Conservation (phyloP, 495 filamentous ascomycete species). For the Stereocaulon alpinum region DNA sequence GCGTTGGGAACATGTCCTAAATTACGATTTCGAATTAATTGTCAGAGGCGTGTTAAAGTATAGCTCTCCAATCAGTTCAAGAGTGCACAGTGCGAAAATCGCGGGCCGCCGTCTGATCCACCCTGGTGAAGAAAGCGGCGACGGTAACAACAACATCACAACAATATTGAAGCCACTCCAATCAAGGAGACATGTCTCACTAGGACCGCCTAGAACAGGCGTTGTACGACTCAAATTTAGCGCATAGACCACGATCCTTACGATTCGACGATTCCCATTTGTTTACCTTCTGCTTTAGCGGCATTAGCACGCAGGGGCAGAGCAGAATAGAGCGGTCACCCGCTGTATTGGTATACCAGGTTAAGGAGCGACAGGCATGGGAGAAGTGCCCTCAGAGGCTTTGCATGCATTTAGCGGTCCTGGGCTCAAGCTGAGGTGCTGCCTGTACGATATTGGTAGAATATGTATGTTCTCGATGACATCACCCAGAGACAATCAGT, state of each 20-base stretch:
- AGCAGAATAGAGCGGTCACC: slow-evolving; percentile 5
- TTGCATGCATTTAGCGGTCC: not conserved
- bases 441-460: slow-evolving; percentile 2
- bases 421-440: not conserved
- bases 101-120: slow-evolving; percentile 41
- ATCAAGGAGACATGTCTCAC: slow-evolving; percentile 4
- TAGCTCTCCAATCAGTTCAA: slow-evolving; percentile 69
- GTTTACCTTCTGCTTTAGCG: slow-evolving; percentile 3
- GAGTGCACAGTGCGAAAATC: slow-evolving; percentile 45
- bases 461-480: not conserved
- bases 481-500: not conserved
- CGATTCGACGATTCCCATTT: slow-evolving; percentile 10
- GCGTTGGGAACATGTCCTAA: slow-evolving; percentile 82
- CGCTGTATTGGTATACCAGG: not conserved
- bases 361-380: not conserved
- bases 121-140: slow-evolving; percentile 31
- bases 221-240: not conserved
- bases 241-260: not conserved
- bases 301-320: slow-evolving; percentile 1
- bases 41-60: slow-evolving; percentile 85
- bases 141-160: not conserved
- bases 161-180: not conserved
- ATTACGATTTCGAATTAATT: slow-evolving; percentile 86
- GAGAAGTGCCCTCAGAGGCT: not conserved
- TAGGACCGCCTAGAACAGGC: not conserved